Conservation (phyloP, 1,284 basidiomycete genomes). For the Ustilago sp. region DNA sequence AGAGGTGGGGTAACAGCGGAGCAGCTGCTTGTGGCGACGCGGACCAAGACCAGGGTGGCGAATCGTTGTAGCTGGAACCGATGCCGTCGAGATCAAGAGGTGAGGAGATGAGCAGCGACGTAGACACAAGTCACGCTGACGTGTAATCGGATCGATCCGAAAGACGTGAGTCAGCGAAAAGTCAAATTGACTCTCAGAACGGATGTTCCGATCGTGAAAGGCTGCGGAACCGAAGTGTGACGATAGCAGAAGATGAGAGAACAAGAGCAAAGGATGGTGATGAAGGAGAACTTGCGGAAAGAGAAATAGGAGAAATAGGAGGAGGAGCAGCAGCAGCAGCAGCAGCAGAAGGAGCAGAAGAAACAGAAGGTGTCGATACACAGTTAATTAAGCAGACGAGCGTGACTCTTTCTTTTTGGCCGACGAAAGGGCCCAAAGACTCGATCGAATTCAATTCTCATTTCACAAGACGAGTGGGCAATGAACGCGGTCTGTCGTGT, state of each 20-base stretch:
- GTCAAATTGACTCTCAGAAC: neutral
- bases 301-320: neutral
- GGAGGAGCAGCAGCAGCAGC: no score
- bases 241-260: neutral
- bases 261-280: neutral
- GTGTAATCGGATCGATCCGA: neutral
- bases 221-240: neutral
- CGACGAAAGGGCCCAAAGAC: constrained; percentile 5
- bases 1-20: neutral
- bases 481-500: constrained; percentile 17
- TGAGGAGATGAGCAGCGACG: neutral
- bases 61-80: no score
- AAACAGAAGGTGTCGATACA: neutral
- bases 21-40: neutral
- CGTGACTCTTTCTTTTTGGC: constrained; percentile 1
- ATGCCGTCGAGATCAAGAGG: neutral
- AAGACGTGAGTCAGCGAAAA: neutral
- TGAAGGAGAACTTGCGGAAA: constrained; percentile 3
- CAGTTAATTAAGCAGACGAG: constrained; percentile 1
- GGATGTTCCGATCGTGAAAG: neutral
- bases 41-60: neutral
- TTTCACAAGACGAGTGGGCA: neutral
- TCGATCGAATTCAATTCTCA: constrained; percentile 8
- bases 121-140: neutral
- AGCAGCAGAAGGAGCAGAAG: no score